Percentiles rank a stretch among this genome's conserved stretches.
phyloP scores from a whole-genome alignment of 768 basidiomycete genomes.

The Suillus bovinus region DNA sequence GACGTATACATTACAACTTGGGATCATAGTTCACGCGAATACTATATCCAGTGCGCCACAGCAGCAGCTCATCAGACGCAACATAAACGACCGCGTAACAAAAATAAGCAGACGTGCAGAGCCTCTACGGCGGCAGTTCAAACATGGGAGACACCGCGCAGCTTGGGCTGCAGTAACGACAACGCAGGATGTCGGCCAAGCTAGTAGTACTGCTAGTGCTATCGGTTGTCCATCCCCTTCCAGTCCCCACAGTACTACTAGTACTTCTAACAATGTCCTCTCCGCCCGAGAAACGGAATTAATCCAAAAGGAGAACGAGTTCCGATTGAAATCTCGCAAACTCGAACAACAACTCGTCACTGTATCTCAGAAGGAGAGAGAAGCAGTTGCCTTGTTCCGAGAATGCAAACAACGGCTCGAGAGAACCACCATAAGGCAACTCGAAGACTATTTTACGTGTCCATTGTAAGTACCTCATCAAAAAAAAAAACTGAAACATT shows the following conservation, averaged over 20 bases:
- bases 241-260: not conserved
- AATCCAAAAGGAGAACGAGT: conserved; percentile 41
- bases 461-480: conserved; percentile 50
- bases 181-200: no score
- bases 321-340: conserved; percentile 35
- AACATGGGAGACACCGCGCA: not conserved
- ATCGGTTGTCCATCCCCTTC: not conserved
- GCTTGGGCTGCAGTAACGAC: no score
- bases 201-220: no score
- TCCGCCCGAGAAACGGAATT: conserved; percentile 30
- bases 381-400: conserved; percentile 41
- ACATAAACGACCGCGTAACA: no score
- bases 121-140: not conserved
- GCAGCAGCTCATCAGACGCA: not conserved
- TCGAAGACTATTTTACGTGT: conserved; percentile 68
- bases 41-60: not conserved
- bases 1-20: not conserved
- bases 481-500: conserved; percentile 5
- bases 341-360: conserved; percentile 42
- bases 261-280: not conserved
- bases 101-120: no score
- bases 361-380: conserved; percentile 42
- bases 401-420: conserved; percentile 34
- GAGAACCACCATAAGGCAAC: conserved; percentile 45
- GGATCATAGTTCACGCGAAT: not conserved